Base-by-base conservation (phyloP, 768 basidiomycete genomes). In the Lactarius evosmus region DNA sequence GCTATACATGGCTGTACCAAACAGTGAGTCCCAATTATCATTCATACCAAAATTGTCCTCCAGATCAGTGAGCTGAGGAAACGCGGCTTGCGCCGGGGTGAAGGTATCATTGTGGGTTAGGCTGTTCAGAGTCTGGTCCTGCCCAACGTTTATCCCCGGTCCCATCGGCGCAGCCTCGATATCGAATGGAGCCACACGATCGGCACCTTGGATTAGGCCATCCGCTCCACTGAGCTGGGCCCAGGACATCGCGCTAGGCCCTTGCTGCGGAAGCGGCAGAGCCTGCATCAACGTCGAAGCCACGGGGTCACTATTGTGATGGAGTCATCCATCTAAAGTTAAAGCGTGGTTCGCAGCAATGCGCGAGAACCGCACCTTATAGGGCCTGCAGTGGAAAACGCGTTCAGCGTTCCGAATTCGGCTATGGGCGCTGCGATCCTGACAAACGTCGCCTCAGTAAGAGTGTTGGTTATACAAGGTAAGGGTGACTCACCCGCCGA, bases 131-230 rank as follows among this genome's bases (percentile, higher is more conserved):
- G 40, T 16, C 33, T 61, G 52, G 32, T 34, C 32, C 32, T 51
- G 36, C 30, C 29, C 40, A 53, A 58, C 57, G 27, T 58, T 60
- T 44, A 40, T 38, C 19, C 50, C 25, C 40, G 40, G 62, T 58
- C 19, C 57, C 32, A 25, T n/a, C 36, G 29, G 49, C 30, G 50
- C 46, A 9, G 49, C 22, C 30, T 41, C 32, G 22, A 59, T 30
- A 14, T 63, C 40, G 29, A 60, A 60, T 55, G 53, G 52, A 55
- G 63, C 63, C 58, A 25, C 22, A 7, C 34, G 4, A 50, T 38
- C 63, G 58, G 63, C 17, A 59, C 50, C 30, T 27, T 52, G 25
- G 8, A 3, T 3, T 27, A 27, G 16, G 25, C 49, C 46, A 50
- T 9, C 27, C 32, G 12, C n/a, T 7, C 33, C 19, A 32, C 3